Evolutionary conservation across 148 eudicot species (phyloP), one percentile per base, ranked within the genome.

Genomic region (Fagopyrum homotropicum): DNA sequence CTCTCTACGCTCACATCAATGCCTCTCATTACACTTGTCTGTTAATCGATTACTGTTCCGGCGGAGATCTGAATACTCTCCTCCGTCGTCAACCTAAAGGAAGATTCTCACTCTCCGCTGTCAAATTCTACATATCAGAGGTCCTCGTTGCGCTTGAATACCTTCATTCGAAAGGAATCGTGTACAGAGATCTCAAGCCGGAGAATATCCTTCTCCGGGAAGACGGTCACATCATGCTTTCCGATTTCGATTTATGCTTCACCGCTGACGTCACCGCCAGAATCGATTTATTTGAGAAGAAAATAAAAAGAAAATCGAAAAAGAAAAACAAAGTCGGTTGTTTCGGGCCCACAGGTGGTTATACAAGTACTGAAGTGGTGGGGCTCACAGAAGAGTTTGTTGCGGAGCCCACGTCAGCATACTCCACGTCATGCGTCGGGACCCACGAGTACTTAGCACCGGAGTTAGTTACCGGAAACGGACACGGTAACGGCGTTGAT

Each of bases 361-460:
- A 76, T 84, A 47, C 74, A 17, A 10, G 48, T 77, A 14, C 75
- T 74, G 17, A 49, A 69, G 7, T 49, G 75, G 26, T n/a, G 45
- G 73, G 51, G 35, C 29, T 70, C 8, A 14, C 51, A 22, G 74
- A 72, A 16, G 54, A 47, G 29, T 89, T 90, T 35, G 85, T 92
- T 0, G 87, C 89, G 8, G 97, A 92, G 85, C 97, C 97, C 16
- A 84, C 86, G 2, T 46, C 77, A 35, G 97, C 94, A 1, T 89
- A 80, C 60, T 92, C 97, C 30, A 89, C 66, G 49, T 88, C 92
- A 0, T 90, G 91, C 51, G 97, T 92, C 0, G 97, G 97, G 68
- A 92, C 97, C 16, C 97, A 92, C 78, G 97, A 92, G 84, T 92
- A 92, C 75, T 51, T 92, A 47, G 90, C 97, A 49, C 98, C 97